These are phyloP conservation scores for Sisymbrium irio DNA, from an alignment of 345 rosid genomes.

Conservation along the genomic window DNA sequence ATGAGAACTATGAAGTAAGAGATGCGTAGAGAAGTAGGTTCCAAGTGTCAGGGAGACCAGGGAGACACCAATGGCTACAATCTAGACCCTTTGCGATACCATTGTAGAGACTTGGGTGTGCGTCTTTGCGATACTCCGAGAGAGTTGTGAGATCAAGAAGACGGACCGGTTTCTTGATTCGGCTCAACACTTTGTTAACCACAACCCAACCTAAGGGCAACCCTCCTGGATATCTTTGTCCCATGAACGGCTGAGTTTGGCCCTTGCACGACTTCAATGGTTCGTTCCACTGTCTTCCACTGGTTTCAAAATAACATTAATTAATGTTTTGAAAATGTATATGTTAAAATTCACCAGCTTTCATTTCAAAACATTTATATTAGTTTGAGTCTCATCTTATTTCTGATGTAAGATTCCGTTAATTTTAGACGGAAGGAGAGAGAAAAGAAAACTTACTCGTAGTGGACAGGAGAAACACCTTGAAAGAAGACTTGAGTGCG, in stretches of 20 bases:
- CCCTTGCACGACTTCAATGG: constrained; percentile 59
- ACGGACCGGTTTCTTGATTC: constrained; percentile 69
- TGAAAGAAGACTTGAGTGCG: constrained; percentile 82
- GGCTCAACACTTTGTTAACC: constrained; percentile 65
- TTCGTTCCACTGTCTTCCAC: constrained; percentile 76
- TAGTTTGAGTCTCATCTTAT: neutral
- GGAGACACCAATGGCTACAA: constrained; percentile 96
- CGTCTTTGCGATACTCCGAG: constrained; percentile 67
- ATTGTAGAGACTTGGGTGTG: constrained; percentile 64
- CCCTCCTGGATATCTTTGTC: constrained; percentile 66
- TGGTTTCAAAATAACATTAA: no score
- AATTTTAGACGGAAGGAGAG: neutral
- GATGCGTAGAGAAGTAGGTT: constrained; percentile 63
- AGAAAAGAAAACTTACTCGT: constrained; percentile 55
- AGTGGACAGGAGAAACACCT: constrained; percentile 84
- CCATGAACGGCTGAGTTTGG: constrained; percentile 64
- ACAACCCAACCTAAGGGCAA: constrained; percentile 65
- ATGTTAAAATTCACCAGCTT: neutral
- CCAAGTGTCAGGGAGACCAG: constrained; percentile 97
- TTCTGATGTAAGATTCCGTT: neutral
- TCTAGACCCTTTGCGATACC: constrained; percentile 42
- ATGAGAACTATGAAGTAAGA: constrained; percentile 38
- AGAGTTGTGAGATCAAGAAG: constrained; percentile 67
- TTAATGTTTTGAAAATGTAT: constrained; percentile 2
- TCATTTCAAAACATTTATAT: neutral